phyloP scores from a whole-genome alignment of 768 basidiomycete species.

The Tylopilus intermedius region DNA sequence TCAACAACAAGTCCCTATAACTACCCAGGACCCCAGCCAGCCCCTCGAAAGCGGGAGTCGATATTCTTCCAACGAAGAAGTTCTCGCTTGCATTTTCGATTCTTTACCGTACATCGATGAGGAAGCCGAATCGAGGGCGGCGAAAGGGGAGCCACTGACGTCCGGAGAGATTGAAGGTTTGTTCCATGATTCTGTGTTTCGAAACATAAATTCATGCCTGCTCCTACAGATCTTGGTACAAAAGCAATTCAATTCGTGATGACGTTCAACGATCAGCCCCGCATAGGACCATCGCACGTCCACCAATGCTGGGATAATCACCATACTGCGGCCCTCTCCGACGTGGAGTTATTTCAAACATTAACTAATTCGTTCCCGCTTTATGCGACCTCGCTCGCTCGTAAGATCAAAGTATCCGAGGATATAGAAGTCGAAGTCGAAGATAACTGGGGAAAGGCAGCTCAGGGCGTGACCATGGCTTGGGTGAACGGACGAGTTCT shows the following conservation, averaged over 20 bases:
- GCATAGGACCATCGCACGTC: constrained; percentile 24
- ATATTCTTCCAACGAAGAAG: constrained; percentile 14
- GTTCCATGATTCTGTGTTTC: constrained; percentile 12
- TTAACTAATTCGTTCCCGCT: constrained; percentile 88
- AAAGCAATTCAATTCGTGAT: constrained; percentile 74
- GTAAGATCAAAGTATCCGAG: constrained; percentile 54
- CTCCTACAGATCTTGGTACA: constrained; percentile 52
- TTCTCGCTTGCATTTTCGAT: constrained; percentile 27
- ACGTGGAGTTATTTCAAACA: constrained; percentile 40
- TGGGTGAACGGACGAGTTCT: constrained; percentile 81
- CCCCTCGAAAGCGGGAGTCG: constrained; percentile 6
- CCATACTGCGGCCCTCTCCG: constrained; percentile 11
- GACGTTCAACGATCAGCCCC: constrained; percentile 49
- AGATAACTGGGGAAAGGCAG: constrained; percentile 48
- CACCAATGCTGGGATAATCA: constrained; percentile 21
- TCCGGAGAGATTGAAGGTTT: constrained; percentile 53
- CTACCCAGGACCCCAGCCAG: neutral
- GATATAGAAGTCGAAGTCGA: constrained; percentile 52
- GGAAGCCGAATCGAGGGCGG: constrained; percentile 31
- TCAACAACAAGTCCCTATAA: constrained; percentile 13
- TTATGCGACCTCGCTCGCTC: constrained; percentile 70
- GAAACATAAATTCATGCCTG: neutral
- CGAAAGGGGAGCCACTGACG: constrained; percentile 41
- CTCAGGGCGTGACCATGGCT: constrained; percentile 50
- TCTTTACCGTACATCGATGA: constrained; percentile 27